Evolutionary conservation across 139 green algal genomes (phyloP), one percentile per base, ranked within the genome.

Genomic region (Edaphochlamys debaryana): DNA sequence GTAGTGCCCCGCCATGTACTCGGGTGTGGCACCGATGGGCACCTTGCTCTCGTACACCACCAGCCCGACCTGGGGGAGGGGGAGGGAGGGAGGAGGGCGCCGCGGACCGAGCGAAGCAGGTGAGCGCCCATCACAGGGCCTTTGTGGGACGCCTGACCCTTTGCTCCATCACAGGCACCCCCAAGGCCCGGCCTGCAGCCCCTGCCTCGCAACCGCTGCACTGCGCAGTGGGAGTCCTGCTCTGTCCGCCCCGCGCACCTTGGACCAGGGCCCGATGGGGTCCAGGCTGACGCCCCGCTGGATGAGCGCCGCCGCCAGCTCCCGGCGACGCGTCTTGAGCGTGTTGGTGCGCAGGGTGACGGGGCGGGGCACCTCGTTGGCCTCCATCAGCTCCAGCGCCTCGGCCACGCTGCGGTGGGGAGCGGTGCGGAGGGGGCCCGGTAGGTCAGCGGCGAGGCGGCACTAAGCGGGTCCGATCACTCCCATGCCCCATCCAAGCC

Each of bases 1-100:
- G 94, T 99, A 99, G 88, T 99, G 97, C 0, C 98, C 98, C 9
- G 98, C 97, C 96, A 99, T 99, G 94, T 99, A 99, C 92, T 99
- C 98, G 5, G 98, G 98, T 2, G 98, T 99, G n/a, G 98, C 98
- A 1, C 98, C 98, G 45, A 99, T 94, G 8, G 98, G 97, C 67
- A 99, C 97, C 79, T 94, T 94, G 72, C 85, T 94, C 60, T 99
- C 97, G 78, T 99, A 99, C 81, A 99, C 96, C 58, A 99, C 96
- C 79, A 99, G 84, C 27, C 97, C 86, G 8, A 88, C 86, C 85
- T 89, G 85, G 38, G n/a, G n/a, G 30, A 2, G 30, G 58, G 17
- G 13, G 58, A 29, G 58, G 5, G 56, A n/a, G 56, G 5, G 56
- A 64, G 19, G 17, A 19, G 56, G 56, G 23, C 22, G 17, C 19